phyloP scores from a whole-genome alignment of 306 rosid genomes.

The Fagus crenata region DNA sequence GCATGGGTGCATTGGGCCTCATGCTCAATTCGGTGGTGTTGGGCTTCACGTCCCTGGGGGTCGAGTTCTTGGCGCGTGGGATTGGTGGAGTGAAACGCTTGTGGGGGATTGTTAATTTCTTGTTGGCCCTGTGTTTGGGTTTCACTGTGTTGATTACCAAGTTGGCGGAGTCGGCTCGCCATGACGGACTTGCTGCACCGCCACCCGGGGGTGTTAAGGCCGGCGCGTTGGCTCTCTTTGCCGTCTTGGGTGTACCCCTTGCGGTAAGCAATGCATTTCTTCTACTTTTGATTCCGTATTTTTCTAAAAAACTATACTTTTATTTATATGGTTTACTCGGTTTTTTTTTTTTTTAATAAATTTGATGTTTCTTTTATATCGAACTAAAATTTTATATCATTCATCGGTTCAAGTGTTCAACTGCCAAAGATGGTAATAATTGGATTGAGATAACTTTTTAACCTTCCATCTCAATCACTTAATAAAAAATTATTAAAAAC shows the following conservation, averaged over 20 bases:
- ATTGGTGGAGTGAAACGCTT: slow-evolving; percentile 68
- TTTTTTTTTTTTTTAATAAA: too few species aligned
- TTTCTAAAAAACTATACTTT: too few species aligned
- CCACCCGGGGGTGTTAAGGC: slow-evolving; percentile 48
- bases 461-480: too few species aligned
- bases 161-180: slow-evolving; percentile 44
- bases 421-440: too few species aligned
- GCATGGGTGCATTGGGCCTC: slow-evolving; percentile 68
- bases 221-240: slow-evolving; percentile 69
- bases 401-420: too few species aligned
- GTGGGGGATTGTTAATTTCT: slow-evolving; percentile 78
- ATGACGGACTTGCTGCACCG: background rate
- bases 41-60: slow-evolving; percentile 54
- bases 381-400: too few species aligned
- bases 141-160: slow-evolving; percentile 65
- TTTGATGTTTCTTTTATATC: too few species aligned
- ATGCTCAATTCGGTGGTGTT: slow-evolving; percentile 74
- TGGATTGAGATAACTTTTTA: too few species aligned
- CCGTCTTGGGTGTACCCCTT: slow-evolving; percentile 69
- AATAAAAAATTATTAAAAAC: too few species aligned
- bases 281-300: too few species aligned
- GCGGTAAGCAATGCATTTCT: slow-evolving; percentile 43
- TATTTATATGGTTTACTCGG: too few species aligned
- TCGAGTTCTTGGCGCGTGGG: slow-evolving; percentile 48
- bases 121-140: slow-evolving; percentile 51